Evolutionary conservation across 768 basidiomycete species (phyloP), one percentile per base, ranked within the genome.

Genomic region (Psilocybe cyanescens): DNA sequence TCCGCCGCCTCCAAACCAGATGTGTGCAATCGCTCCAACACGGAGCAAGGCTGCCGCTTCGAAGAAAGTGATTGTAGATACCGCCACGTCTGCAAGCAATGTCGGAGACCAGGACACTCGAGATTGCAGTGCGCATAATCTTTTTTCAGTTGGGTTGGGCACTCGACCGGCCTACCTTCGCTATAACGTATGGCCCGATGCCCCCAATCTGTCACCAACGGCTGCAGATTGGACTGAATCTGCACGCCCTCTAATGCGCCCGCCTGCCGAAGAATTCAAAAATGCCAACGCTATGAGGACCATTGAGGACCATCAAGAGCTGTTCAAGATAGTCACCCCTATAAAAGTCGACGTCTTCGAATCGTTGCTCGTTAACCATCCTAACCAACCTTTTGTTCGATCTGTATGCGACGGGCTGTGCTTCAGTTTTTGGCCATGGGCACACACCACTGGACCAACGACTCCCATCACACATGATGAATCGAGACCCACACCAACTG

Each of bases 371-470:
- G 2, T 8, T 14, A 64, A 60, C 67, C 72, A 86, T 75, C 78
- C 84, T 44, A 65, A 85, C 63, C 69, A 70, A 72, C 46, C 74
- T 67, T 76, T 79, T 29, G 77, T 83, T 0, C 7, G 59, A 0
- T 82, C 77, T 0, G 73, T 82, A 0, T 58, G 67, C 1, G 6
- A 33, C 0, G 73, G 75, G 0, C 66, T 84, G 0, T 50, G 68
- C 0, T 63, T 75, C 0, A 82, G 81, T 0, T 82, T 83, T 53
- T 84, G 80, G 81, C 82, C 82, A 0, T 79, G 64, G 59, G 78
- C 76, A 0, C 61, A 76, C 4, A 75, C 74, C 0, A 31, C 49
- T 9, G 29, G 50, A 1, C 49, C 30, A 0, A 65, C 30, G 0
- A 73, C 71, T 24, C 76, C 74, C 1, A 19, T 37, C 0, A 70